Conservation (phyloP, 495 filamentous ascomycete species). For the Penicillium manginii region DNA sequence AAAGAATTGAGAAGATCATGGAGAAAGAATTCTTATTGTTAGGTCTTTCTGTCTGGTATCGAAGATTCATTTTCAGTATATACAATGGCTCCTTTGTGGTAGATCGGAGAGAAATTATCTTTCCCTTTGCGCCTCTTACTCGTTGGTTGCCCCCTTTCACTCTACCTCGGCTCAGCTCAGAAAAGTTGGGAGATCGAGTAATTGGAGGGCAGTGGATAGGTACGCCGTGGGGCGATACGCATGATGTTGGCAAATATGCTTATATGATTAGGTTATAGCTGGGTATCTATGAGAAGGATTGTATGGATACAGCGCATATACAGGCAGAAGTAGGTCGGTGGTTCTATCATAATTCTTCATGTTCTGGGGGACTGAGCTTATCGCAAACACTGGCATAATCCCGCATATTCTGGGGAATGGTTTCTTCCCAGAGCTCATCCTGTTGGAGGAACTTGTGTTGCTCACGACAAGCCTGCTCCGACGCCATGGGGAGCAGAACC, state of each 20-base stretch:
- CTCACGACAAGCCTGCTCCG: slow-evolving; percentile 42
- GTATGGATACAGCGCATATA: background rate
- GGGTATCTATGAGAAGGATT: background rate
- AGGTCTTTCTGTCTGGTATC: too few species aligned
- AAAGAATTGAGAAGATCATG: too few species aligned
- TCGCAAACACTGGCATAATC: slow-evolving; percentile 47
- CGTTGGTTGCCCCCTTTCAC: too few species aligned
- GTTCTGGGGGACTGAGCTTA: slow-evolving; percentile 24
- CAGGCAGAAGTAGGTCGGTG: background rate
- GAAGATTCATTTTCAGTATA: too few species aligned
- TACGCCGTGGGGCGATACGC: background rate
- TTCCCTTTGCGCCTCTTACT: too few species aligned
- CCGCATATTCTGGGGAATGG: slow-evolving; percentile 48
- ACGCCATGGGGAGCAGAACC: slow-evolving; percentile 42
- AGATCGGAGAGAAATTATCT: too few species aligned
- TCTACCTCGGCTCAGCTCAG: too few species aligned
- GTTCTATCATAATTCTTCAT: slow-evolving; percentile 30
- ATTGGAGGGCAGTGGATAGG: background rate
- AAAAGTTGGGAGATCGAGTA: too few species aligned
- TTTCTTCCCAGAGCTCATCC: slow-evolving; percentile 44
- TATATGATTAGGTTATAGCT: background rate
- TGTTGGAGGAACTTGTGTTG: slow-evolving; percentile 40
- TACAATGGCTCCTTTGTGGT: too few species aligned
- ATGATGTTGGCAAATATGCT: background rate
- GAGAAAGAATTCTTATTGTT: too few species aligned